Conservation (phyloP, 345 rosid species). For the Salix dunnii region DNA sequence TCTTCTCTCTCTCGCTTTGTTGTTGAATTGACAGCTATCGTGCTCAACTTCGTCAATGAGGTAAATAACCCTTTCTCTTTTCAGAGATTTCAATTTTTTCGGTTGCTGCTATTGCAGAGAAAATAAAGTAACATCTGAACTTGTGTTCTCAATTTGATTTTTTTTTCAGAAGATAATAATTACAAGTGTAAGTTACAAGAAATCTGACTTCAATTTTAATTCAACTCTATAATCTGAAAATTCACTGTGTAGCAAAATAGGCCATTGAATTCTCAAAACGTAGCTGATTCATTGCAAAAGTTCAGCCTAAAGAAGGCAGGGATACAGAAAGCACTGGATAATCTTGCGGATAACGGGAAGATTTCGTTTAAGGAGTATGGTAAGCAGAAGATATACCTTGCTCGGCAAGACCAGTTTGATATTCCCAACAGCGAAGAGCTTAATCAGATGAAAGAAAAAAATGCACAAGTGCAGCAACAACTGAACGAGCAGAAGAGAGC, state of each 20-base stretch:
- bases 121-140: too few relatives aligned
- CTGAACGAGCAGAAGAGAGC: slow-evolving; percentile 59
- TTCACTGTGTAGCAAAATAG: slow-evolving; percentile 60
- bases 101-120: background rate
- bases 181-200: background rate
- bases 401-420: slow-evolving; percentile 88
- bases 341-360: slow-evolving; percentile 65
- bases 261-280: slow-evolving; percentile 82
- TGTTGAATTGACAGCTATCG: slow-evolving; percentile 63
- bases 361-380: slow-evolving; percentile 91
- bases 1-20: slow-evolving; percentile 2
- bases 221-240: background rate
- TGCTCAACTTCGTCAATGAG: slow-evolving; percentile 90
- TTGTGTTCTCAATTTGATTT: too few relatives aligned
- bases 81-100: background rate
- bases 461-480: slow-evolving; percentile 56
- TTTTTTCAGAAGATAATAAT: background rate
- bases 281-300: slow-evolving; percentile 86
- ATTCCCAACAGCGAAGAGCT: slow-evolving; percentile 81
- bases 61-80: slow-evolving; percentile 26
- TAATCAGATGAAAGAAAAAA: slow-evolving; percentile 74
- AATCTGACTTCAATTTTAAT: background rate
- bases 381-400: slow-evolving; percentile 88
- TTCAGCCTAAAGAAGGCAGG: slow-evolving; percentile 88
- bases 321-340: slow-evolving; percentile 77